These are phyloP conservation scores for Verticillium dahliae DNA, from an alignment of 2,329 filamentous ascomycete genomes.

Conservation along the genomic window DNA sequence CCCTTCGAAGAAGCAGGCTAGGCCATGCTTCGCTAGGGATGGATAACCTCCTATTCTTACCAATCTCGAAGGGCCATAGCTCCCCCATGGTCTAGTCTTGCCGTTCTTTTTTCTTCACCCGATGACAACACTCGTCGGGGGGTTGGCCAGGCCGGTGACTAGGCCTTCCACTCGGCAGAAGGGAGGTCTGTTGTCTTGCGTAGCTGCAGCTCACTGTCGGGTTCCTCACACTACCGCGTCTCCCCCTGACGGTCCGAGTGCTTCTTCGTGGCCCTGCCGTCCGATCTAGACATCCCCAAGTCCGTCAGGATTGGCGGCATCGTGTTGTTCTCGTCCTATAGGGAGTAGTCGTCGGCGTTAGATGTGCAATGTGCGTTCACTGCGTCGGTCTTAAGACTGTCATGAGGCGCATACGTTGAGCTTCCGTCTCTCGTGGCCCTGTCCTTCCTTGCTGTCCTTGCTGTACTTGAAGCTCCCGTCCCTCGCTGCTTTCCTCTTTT, in stretches of 20 bases:
- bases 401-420: neutral
- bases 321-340: neutral
- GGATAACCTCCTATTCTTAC: neutral
- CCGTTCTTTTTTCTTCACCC: neutral
- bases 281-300: neutral
- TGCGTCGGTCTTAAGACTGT: neutral
- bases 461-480: neutral
- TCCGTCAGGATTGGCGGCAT: neutral
- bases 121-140: neutral
- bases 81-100: neutral
- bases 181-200: neutral
- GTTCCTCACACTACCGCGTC: neutral
- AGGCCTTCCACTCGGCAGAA: conserved; percentile 1
- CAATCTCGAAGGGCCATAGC: neutral
- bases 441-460: neutral
- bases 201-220: neutral
- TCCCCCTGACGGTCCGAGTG: neutral
- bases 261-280: neutral
- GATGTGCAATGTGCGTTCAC: neutral
- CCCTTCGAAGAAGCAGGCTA: neutral
- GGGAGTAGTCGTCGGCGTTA: neutral
- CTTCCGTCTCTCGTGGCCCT: neutral
- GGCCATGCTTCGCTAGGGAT: no score
- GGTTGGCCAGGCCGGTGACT: neutral
- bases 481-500: neutral